These are phyloP conservation scores for Metschnikowia orientalis DNA, from an alignment of 805 yeast genomes.

Conservation along the genomic window DNA sequence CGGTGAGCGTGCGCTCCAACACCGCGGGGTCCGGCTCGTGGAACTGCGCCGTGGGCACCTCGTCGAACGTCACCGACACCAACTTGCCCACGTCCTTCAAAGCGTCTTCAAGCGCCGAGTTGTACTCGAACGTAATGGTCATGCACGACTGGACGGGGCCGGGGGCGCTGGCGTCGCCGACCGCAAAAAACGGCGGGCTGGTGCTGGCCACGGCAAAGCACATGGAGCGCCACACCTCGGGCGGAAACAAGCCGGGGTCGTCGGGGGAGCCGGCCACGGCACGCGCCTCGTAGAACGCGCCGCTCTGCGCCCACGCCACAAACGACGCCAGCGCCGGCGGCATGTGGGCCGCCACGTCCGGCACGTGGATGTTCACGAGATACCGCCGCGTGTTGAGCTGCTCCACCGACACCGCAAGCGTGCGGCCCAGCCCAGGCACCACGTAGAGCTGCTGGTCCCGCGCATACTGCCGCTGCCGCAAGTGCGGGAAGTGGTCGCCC, in stretches of 20 bases:
- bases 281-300: constrained; percentile 2
- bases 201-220: constrained; percentile 1
- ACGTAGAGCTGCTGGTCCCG: constrained; percentile 32
- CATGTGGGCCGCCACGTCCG: constrained; percentile 36
- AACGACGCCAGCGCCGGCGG: constrained; percentile 22
- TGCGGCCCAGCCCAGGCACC: constrained; percentile 19
- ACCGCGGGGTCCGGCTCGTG: constrained; percentile 19
- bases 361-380: constrained; percentile 36
- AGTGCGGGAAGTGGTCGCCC: constrained; percentile 34
- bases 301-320: constrained; percentile 11
- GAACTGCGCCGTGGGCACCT: constrained; percentile 19
- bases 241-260: constrained; percentile 2
- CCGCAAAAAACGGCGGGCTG: constrained; percentile 2
- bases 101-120: constrained; percentile 32
- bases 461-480: constrained; percentile 21
- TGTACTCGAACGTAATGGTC: constrained; percentile 34
- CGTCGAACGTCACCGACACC: constrained; percentile 28
- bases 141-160: constrained; percentile 25
- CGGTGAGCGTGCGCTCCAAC: constrained; percentile 30
- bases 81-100: constrained; percentile 22
- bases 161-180: constrained; percentile 7
- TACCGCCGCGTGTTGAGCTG: constrained; percentile 34
- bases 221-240: not conserved
- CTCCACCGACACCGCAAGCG: constrained; percentile 33
- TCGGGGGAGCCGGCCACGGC: no score